These are phyloP conservation scores for Pyracantha coccinea DNA, from an alignment of 331 rosid species.

Conservation along the genomic window DNA sequence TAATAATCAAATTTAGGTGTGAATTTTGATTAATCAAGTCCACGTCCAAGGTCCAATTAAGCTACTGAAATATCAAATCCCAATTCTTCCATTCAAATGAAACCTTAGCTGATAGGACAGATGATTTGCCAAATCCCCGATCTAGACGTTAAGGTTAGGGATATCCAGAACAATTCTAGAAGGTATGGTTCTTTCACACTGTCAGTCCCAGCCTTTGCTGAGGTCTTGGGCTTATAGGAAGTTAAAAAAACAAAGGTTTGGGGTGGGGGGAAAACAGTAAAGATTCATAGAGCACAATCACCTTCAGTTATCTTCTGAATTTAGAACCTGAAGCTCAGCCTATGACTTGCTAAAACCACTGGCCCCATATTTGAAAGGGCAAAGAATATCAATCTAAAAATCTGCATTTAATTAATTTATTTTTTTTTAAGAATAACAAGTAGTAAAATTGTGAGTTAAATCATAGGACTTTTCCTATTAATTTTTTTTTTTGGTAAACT, in stretches of 20 bases:
- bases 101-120: background rate
- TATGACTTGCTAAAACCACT: background rate
- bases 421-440: background rate
- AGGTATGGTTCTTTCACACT: background rate
- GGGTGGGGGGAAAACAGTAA: background rate
- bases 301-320: background rate
- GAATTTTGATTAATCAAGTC: background rate
- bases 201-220: background rate
- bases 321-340: background rate
- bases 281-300: background rate
- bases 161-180: background rate
- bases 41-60: background rate
- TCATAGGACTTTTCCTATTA: background rate
- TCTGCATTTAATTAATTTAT: background rate
- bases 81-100: background rate
- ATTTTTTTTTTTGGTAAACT: too few relatives aligned
- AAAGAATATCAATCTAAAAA: background rate
- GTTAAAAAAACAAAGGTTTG: background rate
- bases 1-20: background rate
- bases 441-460: background rate
- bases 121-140: background rate
- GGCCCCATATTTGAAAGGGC: background rate
- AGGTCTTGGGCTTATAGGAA: background rate
- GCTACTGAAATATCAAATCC: background rate
- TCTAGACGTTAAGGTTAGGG: background rate